phyloP scores from a whole-genome alignment of 108 stramenopile species.

The Pelagomonas calceolata region DNA sequence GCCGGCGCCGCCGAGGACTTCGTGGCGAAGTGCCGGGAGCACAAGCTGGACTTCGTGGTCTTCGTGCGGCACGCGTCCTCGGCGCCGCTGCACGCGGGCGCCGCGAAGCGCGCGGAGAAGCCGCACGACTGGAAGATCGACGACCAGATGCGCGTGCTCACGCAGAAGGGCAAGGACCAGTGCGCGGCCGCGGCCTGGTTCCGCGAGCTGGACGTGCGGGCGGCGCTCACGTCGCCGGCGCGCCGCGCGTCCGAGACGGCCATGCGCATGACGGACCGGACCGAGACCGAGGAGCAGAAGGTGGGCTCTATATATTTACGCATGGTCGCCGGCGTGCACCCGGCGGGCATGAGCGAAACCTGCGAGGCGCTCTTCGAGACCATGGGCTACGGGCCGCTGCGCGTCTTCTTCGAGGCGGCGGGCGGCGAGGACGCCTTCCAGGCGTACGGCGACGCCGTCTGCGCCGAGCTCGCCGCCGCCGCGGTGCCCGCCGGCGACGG shows the following conservation, averaged over 20 bases:
- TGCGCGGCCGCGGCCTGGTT: slow-evolving; percentile 6
- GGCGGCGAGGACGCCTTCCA: slow-evolving; percentile 13
- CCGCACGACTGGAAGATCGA: slow-evolving; percentile 12
- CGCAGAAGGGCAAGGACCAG: background rate
- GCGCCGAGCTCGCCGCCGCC: slow-evolving; percentile 1
- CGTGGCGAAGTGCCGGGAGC: background rate
- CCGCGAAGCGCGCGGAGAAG: background rate
- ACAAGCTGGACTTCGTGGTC: background rate
- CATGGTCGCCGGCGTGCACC: slow-evolving; percentile 2
- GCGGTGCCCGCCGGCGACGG: background rate
- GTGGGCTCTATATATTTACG: background rate
- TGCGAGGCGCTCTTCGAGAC: slow-evolving; percentile 10
- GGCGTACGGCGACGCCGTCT: slow-evolving; percentile 6
- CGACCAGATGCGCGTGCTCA: slow-evolving; percentile 11
- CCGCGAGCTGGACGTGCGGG: background rate
- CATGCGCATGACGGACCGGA: background rate
- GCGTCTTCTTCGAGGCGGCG: slow-evolving; percentile 4
- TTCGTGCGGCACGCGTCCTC: background rate
- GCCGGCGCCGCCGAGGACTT: background rate
- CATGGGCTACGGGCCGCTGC: slow-evolving; percentile 11
- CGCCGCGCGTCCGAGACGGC: slow-evolving; percentile 7
- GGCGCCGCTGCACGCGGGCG: background rate
- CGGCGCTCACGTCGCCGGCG: slow-evolving; percentile 1
- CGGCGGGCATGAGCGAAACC: slow-evolving; percentile 7
- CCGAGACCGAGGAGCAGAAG: background rate